Evolutionary conservation across 2,329 filamentous ascomycete genomes (phyloP), one percentile per base, ranked within the genome.

Genomic region (Hymenotorrendiella dingleyae): DNA sequence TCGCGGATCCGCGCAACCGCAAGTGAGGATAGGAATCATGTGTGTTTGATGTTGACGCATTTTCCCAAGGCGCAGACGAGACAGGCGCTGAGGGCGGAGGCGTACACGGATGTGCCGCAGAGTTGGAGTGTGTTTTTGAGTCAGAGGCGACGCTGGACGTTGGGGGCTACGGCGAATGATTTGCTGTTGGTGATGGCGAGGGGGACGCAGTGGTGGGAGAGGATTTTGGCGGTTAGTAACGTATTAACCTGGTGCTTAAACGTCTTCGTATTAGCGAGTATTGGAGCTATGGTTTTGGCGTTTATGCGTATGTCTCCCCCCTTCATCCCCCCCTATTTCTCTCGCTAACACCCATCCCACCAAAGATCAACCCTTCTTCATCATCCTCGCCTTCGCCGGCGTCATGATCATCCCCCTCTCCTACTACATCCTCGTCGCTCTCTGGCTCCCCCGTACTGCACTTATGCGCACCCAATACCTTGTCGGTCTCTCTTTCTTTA

Each of bases 151-250:
- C 64, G 70, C 0, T 72, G 70, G 69, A 68, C 70, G 1, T 53
- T 73, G 8, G 70, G 68, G 0, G 69, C 67, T 26, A 71, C 68
- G 21, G 66, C 65, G 4, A 73, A 72, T 48, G 70, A 74, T 52
- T 65, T 73, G 20, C 65, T 71, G 54, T 66, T 73, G 59, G 62
- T 71, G n/a, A 64, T 67, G 40, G 61, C 67, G 0, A 63, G 63
- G 1, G 64, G 67, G 0, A 68, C 67, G 35, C 62, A 65, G 8
- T 54, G 61, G 35, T 64, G 72, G 16, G 69, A 73, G 52, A 55
- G 68, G 6, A 54, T 72, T 19, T 66, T 70, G 42, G 67, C 68
- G 24, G 44, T 70, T 32, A 58, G 69, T 9, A 68, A 71, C n/a
- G 65, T 71, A 22, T 43, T 70, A 12, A 71, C 68, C 1, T 73